These are phyloP conservation scores for Leccinum glutinopallens DNA, from an alignment of 1,284 basidiomycete species.

Conservation along the genomic window DNA sequence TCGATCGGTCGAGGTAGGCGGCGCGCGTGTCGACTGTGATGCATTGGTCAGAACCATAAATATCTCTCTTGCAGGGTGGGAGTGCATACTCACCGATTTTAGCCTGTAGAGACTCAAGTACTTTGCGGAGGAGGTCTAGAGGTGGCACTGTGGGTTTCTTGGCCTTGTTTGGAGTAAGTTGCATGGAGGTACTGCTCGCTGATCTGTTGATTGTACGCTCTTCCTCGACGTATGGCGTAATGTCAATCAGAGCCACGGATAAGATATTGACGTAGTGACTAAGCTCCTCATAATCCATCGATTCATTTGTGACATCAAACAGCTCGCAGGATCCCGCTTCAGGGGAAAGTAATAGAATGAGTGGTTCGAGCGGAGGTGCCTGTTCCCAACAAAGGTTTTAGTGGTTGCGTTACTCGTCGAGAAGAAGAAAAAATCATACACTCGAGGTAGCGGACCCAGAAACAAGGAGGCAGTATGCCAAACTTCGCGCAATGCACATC, in stretches of 20 bases:
- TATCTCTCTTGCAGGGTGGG: not conserved
- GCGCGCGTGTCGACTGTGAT: slow-evolving; percentile 66
- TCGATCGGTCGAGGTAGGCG: slow-evolving; percentile 70
- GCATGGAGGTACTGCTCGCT: slow-evolving; percentile 11
- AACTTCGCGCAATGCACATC: slow-evolving; percentile 54
- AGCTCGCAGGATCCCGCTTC: slow-evolving; percentile 34
- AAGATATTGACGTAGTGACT: slow-evolving; percentile 56
- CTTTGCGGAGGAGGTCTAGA: slow-evolving; percentile 48
- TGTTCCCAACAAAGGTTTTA: slow-evolving; percentile 33
- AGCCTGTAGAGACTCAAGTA: slow-evolving; percentile 56
- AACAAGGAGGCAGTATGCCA: slow-evolving; percentile 52
- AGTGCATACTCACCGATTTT: slow-evolving; percentile 55
- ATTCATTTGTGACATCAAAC: slow-evolving; percentile 48
- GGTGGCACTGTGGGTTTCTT: slow-evolving; percentile 40
- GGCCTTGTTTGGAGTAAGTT: slow-evolving; percentile 37
- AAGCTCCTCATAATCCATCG: slow-evolving; percentile 61
- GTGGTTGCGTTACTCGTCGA: not conserved
- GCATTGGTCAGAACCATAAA: slow-evolving; percentile 6
- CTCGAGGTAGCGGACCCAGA: slow-evolving; percentile 32
- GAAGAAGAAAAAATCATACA: slow-evolving; percentile 23
- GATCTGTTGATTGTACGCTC: slow-evolving; percentile 39
- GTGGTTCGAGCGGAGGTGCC: slow-evolving; percentile 46
- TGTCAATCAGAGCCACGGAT: slow-evolving; percentile 54
- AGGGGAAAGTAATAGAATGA: slow-evolving; percentile 47
- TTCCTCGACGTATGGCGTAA: slow-evolving; percentile 55